These are phyloP conservation scores for Arthrobotrys iridis DNA, from an alignment of 2,329 filamentous ascomycete species.

Conservation along the genomic window DNA sequence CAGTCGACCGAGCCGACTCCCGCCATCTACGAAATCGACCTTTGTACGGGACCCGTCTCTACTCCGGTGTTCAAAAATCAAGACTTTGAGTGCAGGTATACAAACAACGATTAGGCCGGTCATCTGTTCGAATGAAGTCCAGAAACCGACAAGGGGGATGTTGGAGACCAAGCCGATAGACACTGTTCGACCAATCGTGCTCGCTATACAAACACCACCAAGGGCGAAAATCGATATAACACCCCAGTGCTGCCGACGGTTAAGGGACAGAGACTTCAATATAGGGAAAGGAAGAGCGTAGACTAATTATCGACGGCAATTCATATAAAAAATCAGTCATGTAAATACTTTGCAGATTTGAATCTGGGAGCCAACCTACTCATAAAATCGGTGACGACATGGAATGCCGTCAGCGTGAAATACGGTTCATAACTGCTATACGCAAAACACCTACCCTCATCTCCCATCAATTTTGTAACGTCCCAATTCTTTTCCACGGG, in stretches of 20 bases:
- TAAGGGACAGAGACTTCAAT: conserved; percentile 33
- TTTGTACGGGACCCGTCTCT: conserved; percentile 37
- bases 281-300: conserved; percentile 40
- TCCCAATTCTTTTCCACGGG: conserved; percentile 45
- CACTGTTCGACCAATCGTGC: conserved; percentile 45
- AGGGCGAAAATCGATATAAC: conserved; percentile 50
- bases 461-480: conserved; percentile 37
- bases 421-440: conserved; percentile 48
- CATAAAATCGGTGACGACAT: conserved; percentile 41
- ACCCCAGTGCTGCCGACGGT: conserved; percentile 44
- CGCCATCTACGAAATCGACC: conserved; percentile 32
- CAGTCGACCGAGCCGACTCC: conserved; percentile 37
- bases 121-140: conserved; percentile 51
- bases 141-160: conserved; percentile 40
- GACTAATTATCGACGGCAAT: neutral
- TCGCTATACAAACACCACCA: conserved; percentile 44
- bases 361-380: conserved; percentile 19
- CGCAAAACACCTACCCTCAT: conserved; percentile 38
- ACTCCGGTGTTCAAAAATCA: conserved; percentile 41
- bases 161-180: conserved; percentile 36
- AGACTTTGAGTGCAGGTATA: conserved; percentile 34
- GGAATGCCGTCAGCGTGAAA: conserved; percentile 43
- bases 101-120: conserved; percentile 46
- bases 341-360: neutral
- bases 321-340: neutral